Evolutionary conservation across 306 rosid species (phyloP).

Genomic region (Prunus padus): DNA sequence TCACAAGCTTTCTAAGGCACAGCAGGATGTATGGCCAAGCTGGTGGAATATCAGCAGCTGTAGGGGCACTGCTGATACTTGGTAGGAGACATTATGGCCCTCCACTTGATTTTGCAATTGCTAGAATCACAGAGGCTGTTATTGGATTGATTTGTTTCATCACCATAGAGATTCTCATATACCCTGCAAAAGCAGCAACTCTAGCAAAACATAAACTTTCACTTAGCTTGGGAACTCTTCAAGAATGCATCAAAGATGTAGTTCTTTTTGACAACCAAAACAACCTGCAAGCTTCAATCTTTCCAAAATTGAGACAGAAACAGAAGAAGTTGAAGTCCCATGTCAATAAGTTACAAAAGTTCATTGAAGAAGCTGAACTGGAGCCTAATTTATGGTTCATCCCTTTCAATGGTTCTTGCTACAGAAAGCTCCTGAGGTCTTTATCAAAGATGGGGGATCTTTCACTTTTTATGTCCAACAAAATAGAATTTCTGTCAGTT

Average conservation of each 20-base stretch:
- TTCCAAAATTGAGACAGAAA: constrained; percentile 29
- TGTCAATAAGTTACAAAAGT: constrained; percentile 39
- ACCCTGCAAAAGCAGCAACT: constrained; percentile 61
- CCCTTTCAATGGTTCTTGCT: constrained; percentile 53
- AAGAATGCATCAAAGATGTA: constrained; percentile 48
- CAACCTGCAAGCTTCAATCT: constrained; percentile 19
- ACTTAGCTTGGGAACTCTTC: constrained; percentile 39
- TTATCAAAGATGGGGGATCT: constrained; percentile 48
- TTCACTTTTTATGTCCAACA: constrained; percentile 28
- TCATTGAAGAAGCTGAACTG: constrained; percentile 55
- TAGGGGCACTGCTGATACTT: constrained; percentile 63
- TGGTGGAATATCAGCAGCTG: constrained; percentile 64
- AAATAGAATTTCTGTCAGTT: constrained; percentile 39
- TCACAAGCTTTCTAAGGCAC: constrained; percentile 58
- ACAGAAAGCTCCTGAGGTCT: constrained; percentile 50
- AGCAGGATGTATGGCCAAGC: constrained; percentile 80
- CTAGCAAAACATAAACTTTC: constrained; percentile 64
- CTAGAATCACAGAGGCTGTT: constrained; percentile 59
- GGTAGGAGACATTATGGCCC: constrained; percentile 64
- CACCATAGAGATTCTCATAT: constrained; percentile 41
- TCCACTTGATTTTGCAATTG: constrained; percentile 60
- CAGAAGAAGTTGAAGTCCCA: constrained; percentile 40
- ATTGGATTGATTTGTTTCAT: constrained; percentile 65
- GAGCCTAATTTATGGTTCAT: constrained; percentile 84
- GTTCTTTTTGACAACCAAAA: not conserved